Conservation (phyloP, 2,329 filamentous ascomycete genomes). For the Alternaria brassicae region DNA sequence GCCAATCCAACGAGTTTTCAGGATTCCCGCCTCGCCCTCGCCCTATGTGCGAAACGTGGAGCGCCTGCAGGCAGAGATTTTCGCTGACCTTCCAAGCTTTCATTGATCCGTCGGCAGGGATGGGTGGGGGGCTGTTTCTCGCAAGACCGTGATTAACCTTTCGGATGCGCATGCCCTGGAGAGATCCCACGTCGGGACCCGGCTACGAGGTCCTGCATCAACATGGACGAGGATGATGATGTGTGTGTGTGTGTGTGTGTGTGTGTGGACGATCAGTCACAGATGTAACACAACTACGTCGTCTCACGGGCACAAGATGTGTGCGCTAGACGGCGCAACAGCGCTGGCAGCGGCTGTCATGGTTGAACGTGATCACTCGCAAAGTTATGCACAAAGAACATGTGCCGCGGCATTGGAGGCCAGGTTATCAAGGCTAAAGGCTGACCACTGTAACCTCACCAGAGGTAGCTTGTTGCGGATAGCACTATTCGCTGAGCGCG, state of each 20-base stretch:
- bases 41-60: slow-evolving; percentile 12
- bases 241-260: no score
- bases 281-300: slow-evolving; percentile 3
- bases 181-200: not conserved
- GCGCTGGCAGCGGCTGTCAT: slow-evolving; percentile 1
- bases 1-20: slow-evolving; percentile 4
- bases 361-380: slow-evolving; percentile 4
- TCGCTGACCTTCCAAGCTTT: slow-evolving; percentile 7
- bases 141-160: slow-evolving; percentile 1
- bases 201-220: not conserved
- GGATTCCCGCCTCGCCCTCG: slow-evolving; percentile 4
- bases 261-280: not conserved
- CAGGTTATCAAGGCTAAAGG: not conserved
- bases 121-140: not conserved
- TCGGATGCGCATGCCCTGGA: not conserved
- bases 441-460: slow-evolving; percentile 3
- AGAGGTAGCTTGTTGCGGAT: not conserved
- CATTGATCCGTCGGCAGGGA: slow-evolving; percentile 4
- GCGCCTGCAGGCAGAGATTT: slow-evolving; percentile 18
- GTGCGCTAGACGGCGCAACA: slow-evolving; percentile 2
- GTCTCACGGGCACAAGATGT: slow-evolving; percentile 1
- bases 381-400: not conserved
- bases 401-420: not conserved
- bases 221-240: slow-evolving; percentile 1
- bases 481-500: slow-evolving; percentile 15